These are phyloP conservation scores for Globisporangium viniferum DNA, from an alignment of 352 stramenopile species.

Conservation along the genomic window DNA sequence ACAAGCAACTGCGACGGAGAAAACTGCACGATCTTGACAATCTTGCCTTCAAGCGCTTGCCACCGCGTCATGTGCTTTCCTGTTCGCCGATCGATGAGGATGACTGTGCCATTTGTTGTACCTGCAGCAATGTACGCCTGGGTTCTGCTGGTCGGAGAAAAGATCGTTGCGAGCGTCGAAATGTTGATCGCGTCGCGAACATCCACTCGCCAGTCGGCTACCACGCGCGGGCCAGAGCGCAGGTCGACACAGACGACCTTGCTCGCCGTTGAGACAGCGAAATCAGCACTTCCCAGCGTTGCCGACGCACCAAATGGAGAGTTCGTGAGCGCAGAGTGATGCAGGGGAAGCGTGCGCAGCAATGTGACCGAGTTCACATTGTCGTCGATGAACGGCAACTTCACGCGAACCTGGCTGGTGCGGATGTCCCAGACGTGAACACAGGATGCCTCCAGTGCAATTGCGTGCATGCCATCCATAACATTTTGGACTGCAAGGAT, in stretches of 20 bases:
- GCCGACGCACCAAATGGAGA: not conserved
- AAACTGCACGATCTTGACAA: slow-evolving; percentile 58
- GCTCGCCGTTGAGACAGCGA: slow-evolving; percentile 47
- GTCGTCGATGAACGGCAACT: slow-evolving; percentile 54
- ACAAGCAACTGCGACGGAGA: slow-evolving; percentile 55
- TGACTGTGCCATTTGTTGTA: slow-evolving; percentile 35
- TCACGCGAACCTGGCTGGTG: slow-evolving; percentile 55
- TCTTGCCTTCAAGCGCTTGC: slow-evolving; percentile 47
- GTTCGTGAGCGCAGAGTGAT: not conserved
- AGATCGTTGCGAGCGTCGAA: slow-evolving; percentile 34
- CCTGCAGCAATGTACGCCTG: slow-evolving; percentile 39
- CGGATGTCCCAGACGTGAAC: slow-evolving; percentile 70
- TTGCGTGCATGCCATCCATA: slow-evolving; percentile 30
- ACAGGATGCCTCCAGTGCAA: slow-evolving; percentile 36
- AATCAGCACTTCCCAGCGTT: slow-evolving; percentile 29
- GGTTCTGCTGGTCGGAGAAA: slow-evolving; percentile 15
- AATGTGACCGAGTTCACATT: slow-evolving; percentile 38
- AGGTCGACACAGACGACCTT: slow-evolving; percentile 50
- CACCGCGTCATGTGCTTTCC: slow-evolving; percentile 43
- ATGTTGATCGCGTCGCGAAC: slow-evolving; percentile 33
- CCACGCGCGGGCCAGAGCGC: slow-evolving; percentile 40
- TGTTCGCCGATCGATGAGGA: slow-evolving; percentile 54
- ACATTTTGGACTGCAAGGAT: slow-evolving; percentile 24
- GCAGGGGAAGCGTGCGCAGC: slow-evolving; percentile 21
- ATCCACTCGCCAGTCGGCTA: slow-evolving; percentile 64